A percentile compares a stretch with the other conserved stretches of the same genome.
phyloP scores from a whole-genome alignment of 2,329 filamentous ascomycete species.

The Paecilomyces sp. region DNA sequence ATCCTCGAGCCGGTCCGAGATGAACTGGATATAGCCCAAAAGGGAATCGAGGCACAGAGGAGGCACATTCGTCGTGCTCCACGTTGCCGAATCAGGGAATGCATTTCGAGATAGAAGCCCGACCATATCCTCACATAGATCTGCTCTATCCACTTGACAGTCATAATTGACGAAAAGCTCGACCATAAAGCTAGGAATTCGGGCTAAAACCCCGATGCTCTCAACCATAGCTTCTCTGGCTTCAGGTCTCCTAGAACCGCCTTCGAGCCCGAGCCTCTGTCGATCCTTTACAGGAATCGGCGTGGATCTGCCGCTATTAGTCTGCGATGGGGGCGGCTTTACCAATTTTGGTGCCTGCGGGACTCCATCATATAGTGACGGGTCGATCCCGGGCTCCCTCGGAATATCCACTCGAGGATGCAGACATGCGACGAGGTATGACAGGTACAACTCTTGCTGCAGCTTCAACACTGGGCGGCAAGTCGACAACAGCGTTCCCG shows the following conservation, averaged over 20 bases:
- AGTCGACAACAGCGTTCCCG: slow-evolving; percentile 82
- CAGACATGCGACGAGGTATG: slow-evolving; percentile 87
- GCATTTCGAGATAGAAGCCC: slow-evolving; percentile 89
- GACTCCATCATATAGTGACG: slow-evolving; percentile 84
- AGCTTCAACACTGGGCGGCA: slow-evolving; percentile 87
- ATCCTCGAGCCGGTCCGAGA: slow-evolving; percentile 77
- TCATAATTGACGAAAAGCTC: slow-evolving; percentile 98
- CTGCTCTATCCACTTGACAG: slow-evolving; percentile 82
- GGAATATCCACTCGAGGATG: slow-evolving; percentile 94
- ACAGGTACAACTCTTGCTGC: slow-evolving; percentile 92
- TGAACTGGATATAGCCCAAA: slow-evolving; percentile 82
- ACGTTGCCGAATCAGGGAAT: slow-evolving; percentile 92
- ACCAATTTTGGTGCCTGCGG: slow-evolving; percentile 83
- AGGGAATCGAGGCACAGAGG: slow-evolving; percentile 89
- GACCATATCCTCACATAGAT: slow-evolving; percentile 92
- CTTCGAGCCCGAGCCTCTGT: slow-evolving; percentile 86
- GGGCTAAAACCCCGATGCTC: slow-evolving; percentile 80
- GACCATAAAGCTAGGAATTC: slow-evolving; percentile 90
- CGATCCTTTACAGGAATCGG: slow-evolving; percentile 88
- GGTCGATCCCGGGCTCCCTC: slow-evolving; percentile 80
- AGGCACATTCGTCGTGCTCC: slow-evolving; percentile 97
- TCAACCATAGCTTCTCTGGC: slow-evolving; percentile 98
- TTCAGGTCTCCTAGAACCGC: slow-evolving; percentile 85
- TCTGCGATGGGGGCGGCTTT: slow-evolving; percentile 69
- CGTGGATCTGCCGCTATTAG: slow-evolving; percentile 73